A percentile compares a stretch with the other conserved stretches of the same genome.
Conservation (phyloP, 2,329 filamentous ascomycete species). For the Neurospora sp. region DNA sequence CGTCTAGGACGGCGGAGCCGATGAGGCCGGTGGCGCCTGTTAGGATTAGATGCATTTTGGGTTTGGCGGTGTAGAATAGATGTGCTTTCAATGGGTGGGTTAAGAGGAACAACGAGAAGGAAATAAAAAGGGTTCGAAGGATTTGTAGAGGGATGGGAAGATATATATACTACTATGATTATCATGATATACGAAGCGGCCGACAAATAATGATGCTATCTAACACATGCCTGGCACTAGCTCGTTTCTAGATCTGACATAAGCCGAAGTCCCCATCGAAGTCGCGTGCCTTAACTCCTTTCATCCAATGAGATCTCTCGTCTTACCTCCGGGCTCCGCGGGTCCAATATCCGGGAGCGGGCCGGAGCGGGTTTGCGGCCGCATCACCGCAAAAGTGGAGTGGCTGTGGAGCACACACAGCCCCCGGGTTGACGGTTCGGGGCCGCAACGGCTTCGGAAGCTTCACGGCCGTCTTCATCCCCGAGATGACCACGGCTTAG, state of each 20-base stretch:
- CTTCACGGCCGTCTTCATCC: too few species aligned
- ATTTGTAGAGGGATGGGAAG: neutral
- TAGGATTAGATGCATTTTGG: constrained; percentile 52
- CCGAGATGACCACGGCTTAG: neutral
- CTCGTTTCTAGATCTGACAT: neutral
- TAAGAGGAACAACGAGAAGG: neutral
- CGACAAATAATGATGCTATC: neutral
- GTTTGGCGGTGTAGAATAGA: too few species aligned
- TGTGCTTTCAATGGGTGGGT: too few species aligned
- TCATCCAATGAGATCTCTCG: neutral
- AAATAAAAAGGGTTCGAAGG: neutral
- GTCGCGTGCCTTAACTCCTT: neutral
- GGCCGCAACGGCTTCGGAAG: neutral
- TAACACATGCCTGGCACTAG: neutral
- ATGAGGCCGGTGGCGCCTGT: constrained; percentile 61
- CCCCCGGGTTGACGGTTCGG: neutral
- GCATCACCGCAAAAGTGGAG: neutral
- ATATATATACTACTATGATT: neutral
- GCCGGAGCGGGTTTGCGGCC: neutral
- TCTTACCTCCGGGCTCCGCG: neutral
- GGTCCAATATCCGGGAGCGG: neutral
- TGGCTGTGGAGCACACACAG: neutral
- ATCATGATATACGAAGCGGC: neutral
- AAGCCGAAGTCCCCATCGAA: neutral
- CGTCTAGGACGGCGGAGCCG: constrained; percentile 50